Evolutionary conservation across 2,329 filamentous ascomycete species (phyloP), one percentile per base, ranked within the genome.

Genomic region (Claviceps sp.): DNA sequence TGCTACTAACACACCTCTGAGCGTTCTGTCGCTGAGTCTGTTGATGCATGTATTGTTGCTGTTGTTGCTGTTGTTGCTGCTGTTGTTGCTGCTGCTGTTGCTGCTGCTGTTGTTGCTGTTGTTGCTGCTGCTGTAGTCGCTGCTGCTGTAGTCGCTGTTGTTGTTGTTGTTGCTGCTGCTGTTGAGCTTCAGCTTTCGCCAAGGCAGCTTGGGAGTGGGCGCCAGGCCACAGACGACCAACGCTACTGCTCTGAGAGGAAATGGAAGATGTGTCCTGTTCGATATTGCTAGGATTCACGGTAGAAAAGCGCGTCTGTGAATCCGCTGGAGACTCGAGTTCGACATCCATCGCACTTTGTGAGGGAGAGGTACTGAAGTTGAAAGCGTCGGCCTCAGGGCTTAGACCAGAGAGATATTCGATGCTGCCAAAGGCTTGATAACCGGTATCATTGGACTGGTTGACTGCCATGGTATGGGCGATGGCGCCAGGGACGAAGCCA

Each of bases 121-220:
- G 67, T 56, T 71, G 22, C 1, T 22, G 22, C 3, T 22, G 22
- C 22, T 22, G 22, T 22, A 22, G 22, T 22, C 22, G 22, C 22
- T 22, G 22, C 22, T 22, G 22, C 22, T 22, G 22, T 3, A 22
- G 67, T 54, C 72, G 70, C 56, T 74, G 69, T 55, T 80, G 77
- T 63, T 81, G 79, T 63, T 81, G 79, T 65, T 72, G 70, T 54
- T 80, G 77, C 61, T 82, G 78, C 63, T 81, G 79, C 65, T 86
- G 82, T 62, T 86, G 82, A 26, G 79, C 78, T 60, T 82, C 78
- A 8, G 82, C 82, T 71, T 87, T 87, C 56, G 83, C 84, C 61
- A 88, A 72, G 54, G 87, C 87, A 48, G 89, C 89, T 69, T 89
- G 89, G 62, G 89, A 88, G 71, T 97, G 91, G 78, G 95, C 93